These are phyloP conservation scores for Trypanosoma rangeli DNA, from an alignment of 208 protist species.

Conservation along the genomic window DNA sequence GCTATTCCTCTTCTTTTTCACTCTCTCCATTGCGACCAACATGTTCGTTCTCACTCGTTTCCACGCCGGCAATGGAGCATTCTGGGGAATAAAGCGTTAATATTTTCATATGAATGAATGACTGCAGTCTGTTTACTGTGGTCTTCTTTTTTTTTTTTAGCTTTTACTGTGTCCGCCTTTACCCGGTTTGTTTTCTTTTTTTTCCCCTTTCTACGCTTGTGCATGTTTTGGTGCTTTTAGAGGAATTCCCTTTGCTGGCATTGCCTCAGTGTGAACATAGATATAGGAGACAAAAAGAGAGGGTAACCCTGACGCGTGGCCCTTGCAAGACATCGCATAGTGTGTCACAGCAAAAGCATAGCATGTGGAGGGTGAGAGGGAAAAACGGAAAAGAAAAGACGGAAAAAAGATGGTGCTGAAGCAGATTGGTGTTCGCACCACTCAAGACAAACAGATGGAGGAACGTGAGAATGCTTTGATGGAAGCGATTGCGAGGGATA, in stretches of 20 bases:
- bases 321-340: background rate
- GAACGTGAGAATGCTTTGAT: slow-evolving; percentile 41
- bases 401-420: slow-evolving; percentile 17
- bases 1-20: too few relatives aligned
- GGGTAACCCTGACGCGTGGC: too few relatives aligned
- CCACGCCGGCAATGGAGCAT: too few relatives aligned
- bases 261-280: background rate
- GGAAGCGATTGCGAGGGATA: slow-evolving; percentile 42
- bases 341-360: background rate
- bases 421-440: slow-evolving; percentile 35
- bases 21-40: too few relatives aligned
- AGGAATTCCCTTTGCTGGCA: background rate
- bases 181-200: too few relatives aligned
- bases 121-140: too few relatives aligned
- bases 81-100: too few relatives aligned
- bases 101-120: too few relatives aligned
- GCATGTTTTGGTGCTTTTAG: too few relatives aligned
- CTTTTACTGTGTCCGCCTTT: too few relatives aligned
- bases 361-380: background rate
- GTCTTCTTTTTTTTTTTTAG: background rate
- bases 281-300: background rate
- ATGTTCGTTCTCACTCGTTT: too few relatives aligned
- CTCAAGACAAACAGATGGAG: slow-evolving; percentile 44
- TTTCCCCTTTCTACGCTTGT: too few relatives aligned
- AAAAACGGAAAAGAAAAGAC: slow-evolving; percentile 5